Percentiles rank a stretch among this genome's conserved stretches.
Conservation (phyloP, 768 basidiomycete genomes). For the Naganishia antarctica region DNA sequence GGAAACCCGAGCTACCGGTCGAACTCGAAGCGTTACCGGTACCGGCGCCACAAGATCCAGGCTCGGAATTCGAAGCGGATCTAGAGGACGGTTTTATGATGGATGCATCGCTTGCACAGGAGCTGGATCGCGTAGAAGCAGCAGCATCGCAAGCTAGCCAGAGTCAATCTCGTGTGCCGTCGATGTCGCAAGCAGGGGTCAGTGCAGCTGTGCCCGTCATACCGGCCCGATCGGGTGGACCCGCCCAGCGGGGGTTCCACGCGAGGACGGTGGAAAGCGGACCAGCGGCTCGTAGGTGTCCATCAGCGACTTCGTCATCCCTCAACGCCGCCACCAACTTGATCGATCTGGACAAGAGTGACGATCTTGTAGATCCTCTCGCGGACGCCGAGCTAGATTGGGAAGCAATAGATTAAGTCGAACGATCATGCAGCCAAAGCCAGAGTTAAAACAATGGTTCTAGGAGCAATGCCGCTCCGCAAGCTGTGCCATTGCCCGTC, state of each 20-base stretch:
- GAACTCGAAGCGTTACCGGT: neutral
- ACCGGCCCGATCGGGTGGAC: neutral
- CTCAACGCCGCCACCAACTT: neutral
- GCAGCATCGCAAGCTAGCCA: slow-evolving; percentile 4
- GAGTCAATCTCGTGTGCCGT: slow-evolving; percentile 6
- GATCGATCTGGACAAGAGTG: slow-evolving; percentile 8
- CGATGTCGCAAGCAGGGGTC: slow-evolving; percentile 25
- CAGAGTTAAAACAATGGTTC: neutral
- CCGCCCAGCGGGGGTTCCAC: neutral
- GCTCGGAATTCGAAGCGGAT: slow-evolving; percentile 1
- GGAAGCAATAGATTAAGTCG: neutral
- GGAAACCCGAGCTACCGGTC: slow-evolving; percentile 17
- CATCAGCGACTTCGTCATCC: neutral
- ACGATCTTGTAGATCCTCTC: neutral
- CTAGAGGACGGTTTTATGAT: slow-evolving; percentile 3
- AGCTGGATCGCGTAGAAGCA: slow-evolving; percentile 12
- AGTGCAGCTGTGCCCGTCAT: slow-evolving; percentile 5
- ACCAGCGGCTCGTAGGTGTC: neutral
- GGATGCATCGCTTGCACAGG: neutral
- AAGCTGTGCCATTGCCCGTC: neutral
- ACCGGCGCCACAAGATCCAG: neutral
- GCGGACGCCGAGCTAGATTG: too few species aligned
- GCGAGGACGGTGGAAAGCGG: neutral
- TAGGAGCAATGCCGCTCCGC: too few species aligned
- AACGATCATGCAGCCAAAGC: neutral